Base-by-base conservation (phyloP, 345 rosid species). In the Nephelium lappaceum region DNA sequence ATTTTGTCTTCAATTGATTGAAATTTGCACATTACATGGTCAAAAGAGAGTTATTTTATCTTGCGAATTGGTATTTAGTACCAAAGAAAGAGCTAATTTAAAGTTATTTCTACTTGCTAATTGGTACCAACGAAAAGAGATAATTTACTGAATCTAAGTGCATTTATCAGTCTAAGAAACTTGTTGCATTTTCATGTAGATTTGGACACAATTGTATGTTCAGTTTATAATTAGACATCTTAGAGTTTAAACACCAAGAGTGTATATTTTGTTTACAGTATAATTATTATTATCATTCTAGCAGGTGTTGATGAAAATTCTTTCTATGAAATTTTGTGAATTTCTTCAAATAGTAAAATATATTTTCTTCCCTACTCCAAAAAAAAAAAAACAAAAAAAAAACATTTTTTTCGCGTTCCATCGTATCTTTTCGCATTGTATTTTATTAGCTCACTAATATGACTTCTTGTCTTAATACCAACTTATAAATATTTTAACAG, bases 401-500 rank as follows among this genome's bases (percentile, higher is more conserved):
- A n/a, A n/a, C n/a, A n/a, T n/a, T n/a, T n/a, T n/a, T n/a, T n/a
- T n/a, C n/a, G n/a, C 55, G 27, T n/a, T 64, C 9, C 64, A 2
- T 25, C 21, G 36, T 41, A n/a, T 62, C 15, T 8, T 53, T 53
- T 12, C 9, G 23, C 51, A 19, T 5, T 23, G 67, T 36, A 47
- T 47, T 57, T 12, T 51, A 24, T 27, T 76, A 0, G 55, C 55
- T 81, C 69, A 43, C 55, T 4, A 23, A 15, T 16, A 24, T 69
- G 49, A 55, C 58, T 70, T 51, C 12, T 57, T 16, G 12, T 61
- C 41, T 67, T 67, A 18, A 3, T 31, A 31, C 64, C 49, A 23
- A 19, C 31, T 83, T 71, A 25, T 51, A 75, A 60, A 1, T 31
- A 31, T 31, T 79, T 77, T 18, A 78, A 80, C 82, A 93, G 99